Conservation (phyloP, 148 eudicot species). For the Fagopyrum tataricum region DNA sequence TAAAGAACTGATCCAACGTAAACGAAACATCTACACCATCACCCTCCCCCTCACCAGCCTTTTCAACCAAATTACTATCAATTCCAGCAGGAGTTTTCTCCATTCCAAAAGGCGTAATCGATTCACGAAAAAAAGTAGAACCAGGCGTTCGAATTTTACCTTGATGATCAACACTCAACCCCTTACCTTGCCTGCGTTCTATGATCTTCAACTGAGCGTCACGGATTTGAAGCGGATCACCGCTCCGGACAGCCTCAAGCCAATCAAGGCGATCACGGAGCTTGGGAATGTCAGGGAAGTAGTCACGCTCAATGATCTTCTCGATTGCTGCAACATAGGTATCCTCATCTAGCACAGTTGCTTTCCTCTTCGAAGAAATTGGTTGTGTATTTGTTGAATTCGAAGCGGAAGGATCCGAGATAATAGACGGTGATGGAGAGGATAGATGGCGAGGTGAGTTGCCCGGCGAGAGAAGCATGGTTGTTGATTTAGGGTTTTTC, state of each 20-base stretch:
- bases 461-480: conserved; percentile 88
- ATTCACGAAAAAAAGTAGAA: conserved; percentile 44
- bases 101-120: conserved; percentile 47
- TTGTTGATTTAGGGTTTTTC: conserved; percentile 5
- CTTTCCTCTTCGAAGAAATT: conserved; percentile 18
- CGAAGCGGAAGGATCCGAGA: conserved; percentile 21
- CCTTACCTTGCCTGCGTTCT: conserved; percentile 56
- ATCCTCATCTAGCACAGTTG: conserved; percentile 69
- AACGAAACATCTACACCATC: conserved; percentile 34
- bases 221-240: conserved; percentile 71
- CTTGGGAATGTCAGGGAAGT: conserved; percentile 92
- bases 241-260: conserved; percentile 63
- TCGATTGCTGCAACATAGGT: conserved; percentile 80
- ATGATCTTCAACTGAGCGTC: conserved; percentile 90
- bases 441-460: conserved; percentile 86
- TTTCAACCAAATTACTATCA: conserved; percentile 12
- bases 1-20: conserved; percentile 63
- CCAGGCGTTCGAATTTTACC: conserved; percentile 63
- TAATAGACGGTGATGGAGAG: conserved; percentile 44
- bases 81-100: conserved; percentile 35
- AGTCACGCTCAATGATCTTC: conserved; percentile 88
- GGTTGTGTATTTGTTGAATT: background rate
- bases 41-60: conserved; percentile 5
- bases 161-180: background rate
- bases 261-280: conserved; percentile 91